These are phyloP conservation scores for Logfia minima DNA, from an alignment of 129 eudicot species.

Conservation along the genomic window DNA sequence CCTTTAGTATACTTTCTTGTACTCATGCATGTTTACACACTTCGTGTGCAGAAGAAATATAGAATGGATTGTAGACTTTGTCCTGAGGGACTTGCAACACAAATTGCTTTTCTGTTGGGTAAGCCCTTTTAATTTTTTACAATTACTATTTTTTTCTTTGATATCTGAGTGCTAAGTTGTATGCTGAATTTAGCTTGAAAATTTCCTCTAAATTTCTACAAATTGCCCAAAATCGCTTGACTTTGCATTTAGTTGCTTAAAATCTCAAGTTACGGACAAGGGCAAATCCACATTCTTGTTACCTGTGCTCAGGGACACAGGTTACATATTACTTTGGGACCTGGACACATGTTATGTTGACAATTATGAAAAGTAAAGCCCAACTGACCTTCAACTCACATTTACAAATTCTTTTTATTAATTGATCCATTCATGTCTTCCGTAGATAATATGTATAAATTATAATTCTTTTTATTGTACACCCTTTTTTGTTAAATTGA, in stretches of 20 bases:
- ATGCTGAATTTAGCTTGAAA: not conserved
- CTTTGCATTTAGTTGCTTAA: not conserved
- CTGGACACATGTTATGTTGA: no score
- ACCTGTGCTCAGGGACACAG: no score
- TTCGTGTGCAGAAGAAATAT: slow-evolving; percentile 49
- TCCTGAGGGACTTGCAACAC: slow-evolving; percentile 42
- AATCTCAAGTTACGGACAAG: not conserved
- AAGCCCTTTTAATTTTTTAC: slow-evolving; percentile 6
- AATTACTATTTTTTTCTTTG: not conserved
- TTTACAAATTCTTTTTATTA: no score
- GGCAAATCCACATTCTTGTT: no score
- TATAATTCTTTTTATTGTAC: no score
- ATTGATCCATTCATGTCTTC: no score
- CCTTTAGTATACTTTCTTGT: not conserved
- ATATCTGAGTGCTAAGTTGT: not conserved
- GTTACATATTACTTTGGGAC: no score
- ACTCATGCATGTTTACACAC: slow-evolving; percentile 17
- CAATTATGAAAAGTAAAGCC: no score
- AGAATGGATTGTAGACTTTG: slow-evolving; percentile 47
- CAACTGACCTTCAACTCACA: no score
- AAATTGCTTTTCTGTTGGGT: slow-evolving; percentile 70
- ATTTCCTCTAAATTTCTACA: no score
- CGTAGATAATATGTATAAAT: no score
- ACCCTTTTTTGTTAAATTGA: not conserved
- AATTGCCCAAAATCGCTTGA: no score